Evolutionary conservation across 75 land plant genomes (phyloP).

Genomic region (Pinus albicaulis): DNA sequence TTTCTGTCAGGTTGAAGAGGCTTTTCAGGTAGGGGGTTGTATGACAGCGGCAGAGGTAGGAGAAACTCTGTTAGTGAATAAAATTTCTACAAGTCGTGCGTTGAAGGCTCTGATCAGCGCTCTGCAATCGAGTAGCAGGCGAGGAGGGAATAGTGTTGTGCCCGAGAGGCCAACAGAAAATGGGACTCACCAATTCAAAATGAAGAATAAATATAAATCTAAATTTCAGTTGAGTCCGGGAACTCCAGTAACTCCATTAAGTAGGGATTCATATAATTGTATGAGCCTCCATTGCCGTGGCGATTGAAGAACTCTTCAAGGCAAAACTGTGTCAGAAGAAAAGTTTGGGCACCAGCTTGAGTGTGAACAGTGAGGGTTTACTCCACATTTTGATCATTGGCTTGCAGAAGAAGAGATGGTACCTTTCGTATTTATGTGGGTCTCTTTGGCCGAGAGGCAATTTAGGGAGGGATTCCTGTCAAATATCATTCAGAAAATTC

Average conservation of each 20-base stretch:
- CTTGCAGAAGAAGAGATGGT: not conserved
- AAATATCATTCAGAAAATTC: not conserved
- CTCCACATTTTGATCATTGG: not conserved
- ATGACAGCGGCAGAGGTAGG: conserved; percentile 64
- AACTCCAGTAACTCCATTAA: not conserved
- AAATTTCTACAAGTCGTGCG: conserved; percentile 54
- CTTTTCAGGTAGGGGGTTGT: conserved; percentile 34
- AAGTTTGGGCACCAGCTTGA: not conserved
- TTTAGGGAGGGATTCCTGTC: too few relatives aligned
- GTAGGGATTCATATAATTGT: not conserved
- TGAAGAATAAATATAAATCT: not conserved
- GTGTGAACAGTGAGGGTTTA: not conserved
- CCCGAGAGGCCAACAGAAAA: not conserved
- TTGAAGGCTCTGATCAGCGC: conserved; percentile 62
- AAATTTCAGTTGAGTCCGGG: not conserved
- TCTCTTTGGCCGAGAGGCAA: too few relatives aligned
- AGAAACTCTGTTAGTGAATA: conserved; percentile 57
- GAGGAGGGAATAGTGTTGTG: too few relatives aligned
- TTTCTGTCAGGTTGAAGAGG: conserved; percentile 66
- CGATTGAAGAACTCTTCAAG: not conserved
- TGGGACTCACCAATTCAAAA: not conserved
- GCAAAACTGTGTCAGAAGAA: not conserved
- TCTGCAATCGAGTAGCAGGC: conserved; percentile 15
- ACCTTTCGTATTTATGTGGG: not conserved
- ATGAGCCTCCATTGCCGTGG: not conserved